Evolutionary conservation across 2,329 filamentous ascomycete genomes (phyloP), one percentile per base, ranked within the genome.

Genomic region (Ascochyta clinopodiicola): DNA sequence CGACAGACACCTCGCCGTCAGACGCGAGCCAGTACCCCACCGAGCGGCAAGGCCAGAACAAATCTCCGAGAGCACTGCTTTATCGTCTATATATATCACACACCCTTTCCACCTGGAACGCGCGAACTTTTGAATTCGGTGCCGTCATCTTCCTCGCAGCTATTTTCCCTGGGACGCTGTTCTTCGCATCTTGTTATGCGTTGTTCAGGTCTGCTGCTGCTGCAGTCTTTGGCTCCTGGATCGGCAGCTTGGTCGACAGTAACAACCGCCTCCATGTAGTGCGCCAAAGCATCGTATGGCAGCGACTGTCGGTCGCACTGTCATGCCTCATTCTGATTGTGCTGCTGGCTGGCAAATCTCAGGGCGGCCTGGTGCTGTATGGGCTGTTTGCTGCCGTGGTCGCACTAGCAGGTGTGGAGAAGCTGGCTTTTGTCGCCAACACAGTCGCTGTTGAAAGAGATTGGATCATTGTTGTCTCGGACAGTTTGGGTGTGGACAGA

Each of bases 171-270:
- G 64, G 79, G 0, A 90, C 87, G 0, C 76, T 92, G 21, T 78
- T 89, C 21, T 88, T 85, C 32, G 81, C 87, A 51, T 90, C 88
- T 0, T 75, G 88, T n/a, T 92, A 91, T 66, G 88, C 88, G 0
- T 74, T 91, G 6, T 77, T 81, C 5, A 83, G 89, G 21, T 81
- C 84, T 6, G 74, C 79, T 0, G 78, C 85, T 0, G 86, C 86
- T 0, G 82, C 88, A 4, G 25, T 86, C 0, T 75, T 90, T 6
- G 83, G 87, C 0, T 82, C 84, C 12, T 77, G 77, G 40, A 71
- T 91, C 6, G 89, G 89, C 1, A 66, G 69, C 1, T 79, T 79
- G 35, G 83, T 92, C 34, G 89, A 92, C 69, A 72, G 59, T 0
- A 78, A 77, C 5, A 64, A 77, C 31, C 70, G 79, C 1, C 65